A percentile compares a stretch with the other conserved stretches of the same genome.
Evolutionary conservation across 192 early-diverging fungal species (phyloP).

Genomic region (Backusella westeae): DNA sequence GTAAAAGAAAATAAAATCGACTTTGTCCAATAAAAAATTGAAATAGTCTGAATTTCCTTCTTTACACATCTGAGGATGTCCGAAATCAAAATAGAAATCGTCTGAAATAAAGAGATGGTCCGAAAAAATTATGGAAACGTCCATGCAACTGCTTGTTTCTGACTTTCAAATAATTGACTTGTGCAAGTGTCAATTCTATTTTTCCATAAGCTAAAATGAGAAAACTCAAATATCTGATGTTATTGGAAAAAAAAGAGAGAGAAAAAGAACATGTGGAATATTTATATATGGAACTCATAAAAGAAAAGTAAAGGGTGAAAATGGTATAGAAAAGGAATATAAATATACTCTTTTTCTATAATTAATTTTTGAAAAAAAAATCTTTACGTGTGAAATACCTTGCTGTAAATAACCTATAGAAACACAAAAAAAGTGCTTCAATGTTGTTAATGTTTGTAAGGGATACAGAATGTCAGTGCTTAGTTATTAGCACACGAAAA

Average conservation of each 20-base stretch:
- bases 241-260: background rate
- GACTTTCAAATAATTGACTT: background rate
- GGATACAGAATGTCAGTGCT: background rate
- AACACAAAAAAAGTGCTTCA: background rate
- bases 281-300: background rate
- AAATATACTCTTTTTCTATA: background rate
- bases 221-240: background rate
- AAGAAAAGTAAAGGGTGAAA: background rate
- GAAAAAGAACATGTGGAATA: background rate
- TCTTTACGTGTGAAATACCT: too few species aligned
- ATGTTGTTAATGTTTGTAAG: background rate
- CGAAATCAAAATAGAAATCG: too few species aligned
- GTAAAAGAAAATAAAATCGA: too few species aligned
- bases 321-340: background rate
- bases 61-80: too few species aligned
- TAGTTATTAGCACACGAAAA: background rate
- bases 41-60: too few species aligned
- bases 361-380: slow-evolving; percentile 1
- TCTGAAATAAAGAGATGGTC: too few species aligned
- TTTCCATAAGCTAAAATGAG: background rate
- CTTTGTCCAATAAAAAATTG: too few species aligned
- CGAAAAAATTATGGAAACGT: too few species aligned
- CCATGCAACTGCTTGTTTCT: background rate
- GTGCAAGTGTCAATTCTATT: slow-evolving; percentile 4
- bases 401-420: background rate